Evolutionary conservation across 805 yeast species (phyloP).

Genomic region (Brettanomyces custersianus): DNA sequence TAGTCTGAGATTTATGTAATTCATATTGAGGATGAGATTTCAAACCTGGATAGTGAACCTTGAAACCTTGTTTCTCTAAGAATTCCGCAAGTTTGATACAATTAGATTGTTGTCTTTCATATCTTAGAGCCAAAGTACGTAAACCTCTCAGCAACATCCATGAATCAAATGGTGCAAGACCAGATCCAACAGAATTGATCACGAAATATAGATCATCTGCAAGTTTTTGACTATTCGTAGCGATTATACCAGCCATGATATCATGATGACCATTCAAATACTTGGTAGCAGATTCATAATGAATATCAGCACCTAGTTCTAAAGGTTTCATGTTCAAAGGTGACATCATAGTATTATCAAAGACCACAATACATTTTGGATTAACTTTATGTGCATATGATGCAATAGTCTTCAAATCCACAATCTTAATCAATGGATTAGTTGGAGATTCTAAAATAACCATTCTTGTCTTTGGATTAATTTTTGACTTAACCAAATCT

Average conservation of each 20-base stretch:
- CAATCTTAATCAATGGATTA: slow-evolving; percentile 83
- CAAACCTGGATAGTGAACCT: slow-evolving; percentile 82
- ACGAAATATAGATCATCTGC: slow-evolving; percentile 67
- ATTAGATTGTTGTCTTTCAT: slow-evolving; percentile 81
- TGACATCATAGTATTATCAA: slow-evolving; percentile 96
- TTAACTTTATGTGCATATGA: slow-evolving; percentile 55
- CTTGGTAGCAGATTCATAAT: slow-evolving; percentile 90
- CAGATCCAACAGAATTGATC: slow-evolving; percentile 86
- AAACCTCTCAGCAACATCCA: slow-evolving; percentile 87
- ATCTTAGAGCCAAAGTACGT: slow-evolving; percentile 77
- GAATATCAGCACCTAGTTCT: slow-evolving; percentile 82
- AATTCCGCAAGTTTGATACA: slow-evolving; percentile 69
- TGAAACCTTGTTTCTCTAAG: slow-evolving; percentile 57
- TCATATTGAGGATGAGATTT: slow-evolving; percentile 74
- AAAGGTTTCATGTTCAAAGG: slow-evolving; percentile 81
- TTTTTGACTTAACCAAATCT: slow-evolving; percentile 46
- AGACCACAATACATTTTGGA: slow-evolving; percentile 67
- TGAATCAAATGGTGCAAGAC: slow-evolving; percentile 84
- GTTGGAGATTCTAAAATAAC: slow-evolving; percentile 88
- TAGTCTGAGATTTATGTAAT: slow-evolving; percentile 65
- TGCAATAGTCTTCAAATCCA: slow-evolving; percentile 65
- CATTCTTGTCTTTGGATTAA: slow-evolving; percentile 56
- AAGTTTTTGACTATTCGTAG: slow-evolving; percentile 52
- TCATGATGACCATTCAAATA: slow-evolving; percentile 93
- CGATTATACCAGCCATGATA: slow-evolving; percentile 90